Base-by-base conservation (phyloP, 306 rosid species). In the Prunus salicina region DNA sequence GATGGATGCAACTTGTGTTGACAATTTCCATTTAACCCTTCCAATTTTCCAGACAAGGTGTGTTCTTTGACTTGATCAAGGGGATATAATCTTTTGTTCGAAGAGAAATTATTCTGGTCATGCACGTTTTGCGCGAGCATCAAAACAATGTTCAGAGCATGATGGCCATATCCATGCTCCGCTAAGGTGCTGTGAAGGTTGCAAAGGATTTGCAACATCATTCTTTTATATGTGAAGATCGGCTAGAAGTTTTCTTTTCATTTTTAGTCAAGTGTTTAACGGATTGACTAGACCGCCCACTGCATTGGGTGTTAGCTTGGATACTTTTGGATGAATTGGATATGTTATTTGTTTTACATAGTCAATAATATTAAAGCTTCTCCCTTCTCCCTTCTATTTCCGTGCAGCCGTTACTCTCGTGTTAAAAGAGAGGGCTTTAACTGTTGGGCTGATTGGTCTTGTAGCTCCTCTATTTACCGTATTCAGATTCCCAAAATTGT, bases 21-120 rank as follows among this genome's bases (percentile, higher is more conserved):
- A 75, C 79, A 25, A 47, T 61, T 70, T 47, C 64, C 79, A 67
- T 75, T 67, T 50, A 14, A 63, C 81, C 27, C 30, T 30, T 32
- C 24, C 38, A 24, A 60, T 64, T 84, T 82, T 82, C 67, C 95
- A 94, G 98, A 92, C 76, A 94, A 92, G 89, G 89, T 94, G 61
- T 94, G 98, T 80, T 94, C 96, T 67, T 65, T 82, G 78, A 93
- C 93, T 69, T 94, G 89, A 85, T 69, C 50, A 78, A 78, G 69
- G 56, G 45, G 22, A 68, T 64, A 22, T 43, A 32, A 67, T 72
- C 60, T 41, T 51, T 38, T 2, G 28, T 19, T 49, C 16, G 71
- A 65, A 76, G 71, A 65, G 43, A 69, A 45, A 61, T 53, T 60
- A 38, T 19, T 73, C 51, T 1, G 67, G 63, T 64, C 49, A 30